These are phyloP conservation scores for Hyphopichia burtonii DNA, from an alignment of 1,139 yeast species.

Conservation along the genomic window DNA sequence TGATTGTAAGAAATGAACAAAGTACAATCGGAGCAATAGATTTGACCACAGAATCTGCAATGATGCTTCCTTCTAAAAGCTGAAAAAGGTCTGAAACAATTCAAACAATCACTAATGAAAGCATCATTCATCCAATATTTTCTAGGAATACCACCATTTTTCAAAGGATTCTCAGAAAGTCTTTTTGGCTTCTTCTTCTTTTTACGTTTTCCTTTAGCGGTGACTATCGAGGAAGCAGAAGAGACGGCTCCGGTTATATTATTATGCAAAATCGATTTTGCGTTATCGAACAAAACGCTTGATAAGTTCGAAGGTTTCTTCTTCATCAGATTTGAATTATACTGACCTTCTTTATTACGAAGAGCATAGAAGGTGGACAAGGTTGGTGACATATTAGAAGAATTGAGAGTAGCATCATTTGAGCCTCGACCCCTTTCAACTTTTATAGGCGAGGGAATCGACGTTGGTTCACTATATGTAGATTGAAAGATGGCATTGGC, in stretches of 20 bases:
- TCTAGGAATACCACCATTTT: constrained; percentile 53
- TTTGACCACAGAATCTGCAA: constrained; percentile 94
- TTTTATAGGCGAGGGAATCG: constrained; percentile 30
- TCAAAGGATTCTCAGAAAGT: constrained; percentile 46
- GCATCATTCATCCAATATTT: constrained; percentile 94
- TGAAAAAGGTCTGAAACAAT: constrained; percentile 71
- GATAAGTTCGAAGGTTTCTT: constrained; percentile 34
- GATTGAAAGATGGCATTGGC: constrained; percentile 7
- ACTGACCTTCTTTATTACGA: constrained; percentile 20
- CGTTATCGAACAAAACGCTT: constrained; percentile 37
- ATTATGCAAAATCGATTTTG: constrained; percentile 33
- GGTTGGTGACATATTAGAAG: constrained; percentile 25
- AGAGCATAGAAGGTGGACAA: constrained; percentile 44
- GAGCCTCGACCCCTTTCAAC: constrained; percentile 19
- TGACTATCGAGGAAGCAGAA: constrained; percentile 30
- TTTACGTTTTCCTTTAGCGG: constrained; percentile 18
- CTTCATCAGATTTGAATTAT: constrained; percentile 14
- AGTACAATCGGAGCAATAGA: constrained; percentile 88
- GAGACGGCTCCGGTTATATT: constrained; percentile 30
- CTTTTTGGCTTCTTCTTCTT: constrained; percentile 32
- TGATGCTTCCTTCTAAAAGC: constrained; percentile 90
- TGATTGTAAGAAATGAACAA: constrained; percentile 71
- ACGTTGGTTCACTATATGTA: constrained; percentile 25
- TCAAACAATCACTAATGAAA: constrained; percentile 76
- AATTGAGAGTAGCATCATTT: not conserved